phyloP scores from a whole-genome alignment of 2,329 filamentous ascomycete genomes.

The Didymella keratinophila region DNA sequence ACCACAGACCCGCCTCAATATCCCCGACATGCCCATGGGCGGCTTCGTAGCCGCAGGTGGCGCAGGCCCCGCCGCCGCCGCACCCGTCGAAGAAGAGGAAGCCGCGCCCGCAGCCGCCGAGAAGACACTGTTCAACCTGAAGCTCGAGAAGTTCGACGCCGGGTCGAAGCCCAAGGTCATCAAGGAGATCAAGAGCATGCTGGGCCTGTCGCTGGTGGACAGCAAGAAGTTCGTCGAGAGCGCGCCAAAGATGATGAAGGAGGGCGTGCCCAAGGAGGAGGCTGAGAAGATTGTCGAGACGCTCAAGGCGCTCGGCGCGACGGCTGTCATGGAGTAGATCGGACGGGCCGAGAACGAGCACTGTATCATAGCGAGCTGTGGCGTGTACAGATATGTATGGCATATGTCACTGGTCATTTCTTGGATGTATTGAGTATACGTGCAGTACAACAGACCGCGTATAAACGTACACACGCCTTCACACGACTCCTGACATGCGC shows the following conservation, averaged over 20 bases:
- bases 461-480: too few species aligned
- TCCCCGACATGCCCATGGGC: conserved; percentile 95
- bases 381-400: conserved; percentile 51
- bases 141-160: conserved; percentile 89
- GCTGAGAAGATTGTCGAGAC: conserved; percentile 97
- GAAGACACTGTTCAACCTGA: conserved; percentile 97
- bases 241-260: conserved; percentile 98
- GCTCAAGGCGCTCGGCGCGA: conserved; percentile 91
- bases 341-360: conserved; percentile 10
- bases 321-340: conserved; percentile 85
- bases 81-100: conserved; percentile 78
- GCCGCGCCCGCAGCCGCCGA: conserved; percentile 87
- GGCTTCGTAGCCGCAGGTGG: conserved; percentile 80
- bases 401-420: conserved; percentile 29
- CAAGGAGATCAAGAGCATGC: conserved; percentile 98
- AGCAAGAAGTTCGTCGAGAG: conserved; percentile 99
- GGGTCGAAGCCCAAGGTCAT: conserved; percentile 97
- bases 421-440: conserved; percentile 42
- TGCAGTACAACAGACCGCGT: conserved; percentile 32
- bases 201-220: conserved; percentile 95
- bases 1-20: conserved; percentile 85
- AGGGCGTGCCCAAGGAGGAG: conserved; percentile 98
- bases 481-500: too few species aligned
- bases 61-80: conserved; percentile 66
- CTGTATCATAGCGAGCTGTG: conserved; percentile 48